A percentile compares a stretch with the other conserved stretches of the same genome.
These are phyloP conservation scores for Tanacetum coccineum DNA, from an alignment of 129 eudicot genomes.

Conservation along the genomic window DNA sequence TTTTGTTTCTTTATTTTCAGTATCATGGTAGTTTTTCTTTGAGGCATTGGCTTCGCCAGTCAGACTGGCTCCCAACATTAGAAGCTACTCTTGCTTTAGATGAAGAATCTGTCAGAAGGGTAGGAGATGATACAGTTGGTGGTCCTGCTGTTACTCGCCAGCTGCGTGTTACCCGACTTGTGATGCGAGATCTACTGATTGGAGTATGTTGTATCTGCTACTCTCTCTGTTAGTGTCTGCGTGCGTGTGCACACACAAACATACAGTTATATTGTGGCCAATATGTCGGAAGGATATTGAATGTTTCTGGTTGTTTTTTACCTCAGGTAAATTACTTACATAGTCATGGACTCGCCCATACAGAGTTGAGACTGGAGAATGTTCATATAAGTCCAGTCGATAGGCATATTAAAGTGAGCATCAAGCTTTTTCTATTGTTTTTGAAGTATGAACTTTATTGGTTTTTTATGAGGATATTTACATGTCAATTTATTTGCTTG, in stretches of 20 bases:
- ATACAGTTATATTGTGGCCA: slow-evolving; percentile 4
- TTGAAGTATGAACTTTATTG: slow-evolving; percentile 1
- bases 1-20: slow-evolving; percentile 33
- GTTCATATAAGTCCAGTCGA: slow-evolving; percentile 93
- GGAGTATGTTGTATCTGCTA: slow-evolving; percentile 60
- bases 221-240: background rate
- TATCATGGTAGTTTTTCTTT: slow-evolving; percentile 93
- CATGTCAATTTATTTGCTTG: slow-evolving; percentile 8
- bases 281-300: slow-evolving; percentile 3
- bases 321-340: slow-evolving; percentile 92
- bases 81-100: slow-evolving; percentile 98
- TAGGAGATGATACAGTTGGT: slow-evolving; percentile 92
- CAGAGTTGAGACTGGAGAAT: slow-evolving; percentile 92
- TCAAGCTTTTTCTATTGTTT: slow-evolving; percentile 2
- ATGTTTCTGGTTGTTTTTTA: slow-evolving; percentile 16
- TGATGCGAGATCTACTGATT: slow-evolving; percentile 95
- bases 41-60: slow-evolving; percentile 95
- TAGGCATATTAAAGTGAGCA: slow-evolving; percentile 89
- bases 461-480: slow-evolving; percentile 7
- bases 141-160: slow-evolving; percentile 96
- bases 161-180: slow-evolving; percentile 71
- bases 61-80: slow-evolving; percentile 96
- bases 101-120: slow-evolving; percentile 89
- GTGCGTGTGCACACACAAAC: background rate
- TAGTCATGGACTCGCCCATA: slow-evolving; percentile 99